Evolutionary conservation across 495 filamentous ascomycete species (phyloP).

Genomic region (Daldinia grandis): DNA sequence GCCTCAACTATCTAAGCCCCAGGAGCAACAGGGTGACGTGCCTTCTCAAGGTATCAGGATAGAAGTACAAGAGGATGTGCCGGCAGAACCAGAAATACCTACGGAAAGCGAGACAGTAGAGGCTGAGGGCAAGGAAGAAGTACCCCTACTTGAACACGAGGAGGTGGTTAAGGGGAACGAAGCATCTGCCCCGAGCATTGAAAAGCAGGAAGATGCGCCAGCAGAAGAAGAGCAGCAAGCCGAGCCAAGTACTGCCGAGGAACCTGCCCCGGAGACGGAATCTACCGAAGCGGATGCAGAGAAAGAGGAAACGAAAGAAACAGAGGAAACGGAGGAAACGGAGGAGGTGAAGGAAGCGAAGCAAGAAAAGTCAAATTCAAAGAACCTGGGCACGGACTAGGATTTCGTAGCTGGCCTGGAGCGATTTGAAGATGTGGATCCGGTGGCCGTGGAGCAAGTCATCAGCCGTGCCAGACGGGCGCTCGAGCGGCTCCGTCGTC

Average conservation of each 20-base stretch:
- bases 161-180: slow-evolving; percentile 41
- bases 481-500: slow-evolving; percentile 14
- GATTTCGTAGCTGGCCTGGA: slow-evolving; percentile 37
- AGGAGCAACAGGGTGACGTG: slow-evolving; percentile 5
- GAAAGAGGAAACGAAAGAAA: slow-evolving; percentile 10
- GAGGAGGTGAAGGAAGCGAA: slow-evolving; percentile 7
- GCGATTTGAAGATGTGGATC: slow-evolving; percentile 24
- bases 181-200: slow-evolving; percentile 32
- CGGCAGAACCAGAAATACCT: slow-evolving; percentile 33
- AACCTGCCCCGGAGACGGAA: slow-evolving; percentile 17
- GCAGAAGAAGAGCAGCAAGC: slow-evolving; percentile 15
- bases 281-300: slow-evolving; percentile 29
- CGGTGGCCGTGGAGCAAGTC: slow-evolving; percentile 1
- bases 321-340: slow-evolving; percentile 1
- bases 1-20: slow-evolving; percentile 4
- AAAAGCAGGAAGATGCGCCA: slow-evolving; percentile 29
- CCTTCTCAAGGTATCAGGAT: slow-evolving; percentile 19
- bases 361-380: slow-evolving; percentile 25
- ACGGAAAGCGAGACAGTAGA: slow-evolving; percentile 39
- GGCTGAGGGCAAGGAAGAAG: slow-evolving; percentile 29
- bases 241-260: slow-evolving; percentile 8
- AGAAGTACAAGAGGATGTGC: slow-evolving; percentile 36
- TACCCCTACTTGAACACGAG: slow-evolving; percentile 32
- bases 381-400: slow-evolving; percentile 36
- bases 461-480: slow-evolving; percentile 5